A percentile compares a stretch with the other conserved stretches of the same genome.
Evolutionary conservation across 805 yeast genomes (phyloP).

Genomic region (Myxozyma neglecta): DNA sequence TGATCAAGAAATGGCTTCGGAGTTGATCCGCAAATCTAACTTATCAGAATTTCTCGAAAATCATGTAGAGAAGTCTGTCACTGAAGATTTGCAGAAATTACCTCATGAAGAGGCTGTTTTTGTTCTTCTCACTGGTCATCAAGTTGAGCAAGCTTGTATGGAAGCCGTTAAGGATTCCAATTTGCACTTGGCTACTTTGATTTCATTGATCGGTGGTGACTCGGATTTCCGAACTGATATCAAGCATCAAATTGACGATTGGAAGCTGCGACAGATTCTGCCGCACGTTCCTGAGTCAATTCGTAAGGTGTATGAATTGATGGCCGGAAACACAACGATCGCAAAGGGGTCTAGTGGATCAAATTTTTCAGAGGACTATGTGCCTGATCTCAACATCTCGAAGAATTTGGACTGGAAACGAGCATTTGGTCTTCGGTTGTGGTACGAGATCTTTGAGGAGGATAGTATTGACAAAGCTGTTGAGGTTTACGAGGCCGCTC

Average conservation of each 20-base stretch:
- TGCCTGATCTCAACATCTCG: slow-evolving; percentile 33
- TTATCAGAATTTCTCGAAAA: slow-evolving; percentile 60
- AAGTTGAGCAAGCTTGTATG: slow-evolving; percentile 60
- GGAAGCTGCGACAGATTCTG: slow-evolving; percentile 53
- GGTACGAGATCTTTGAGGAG: slow-evolving; percentile 48
- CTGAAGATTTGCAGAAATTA: slow-evolving; percentile 36
- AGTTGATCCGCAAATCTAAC: slow-evolving; percentile 45
- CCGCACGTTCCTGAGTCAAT: slow-evolving; percentile 54
- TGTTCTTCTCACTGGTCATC: slow-evolving; percentile 46
- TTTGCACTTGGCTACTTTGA: slow-evolving; percentile 65
- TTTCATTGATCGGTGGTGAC: slow-evolving; percentile 72
- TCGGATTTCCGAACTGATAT: slow-evolving; percentile 62
- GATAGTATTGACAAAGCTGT: slow-evolving; percentile 32
- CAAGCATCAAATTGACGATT: slow-evolving; percentile 58
- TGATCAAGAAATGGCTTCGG: slow-evolving; percentile 17
- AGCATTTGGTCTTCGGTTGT: slow-evolving; percentile 57
- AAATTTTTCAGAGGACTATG: slow-evolving; percentile 22
- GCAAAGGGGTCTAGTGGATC: slow-evolving; percentile 22
- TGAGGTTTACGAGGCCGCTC: slow-evolving; percentile 28
- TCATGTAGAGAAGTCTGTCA: slow-evolving; percentile 45
- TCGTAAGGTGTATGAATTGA: slow-evolving; percentile 60
- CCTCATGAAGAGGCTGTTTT: slow-evolving; percentile 41
- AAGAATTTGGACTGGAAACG: slow-evolving; percentile 64
- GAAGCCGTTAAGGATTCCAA: slow-evolving; percentile 62
- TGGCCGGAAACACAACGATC: slow-evolving; percentile 49